Base-by-base conservation (phyloP, 2,329 filamentous ascomycete genomes). In the Diplodia seriata region DNA sequence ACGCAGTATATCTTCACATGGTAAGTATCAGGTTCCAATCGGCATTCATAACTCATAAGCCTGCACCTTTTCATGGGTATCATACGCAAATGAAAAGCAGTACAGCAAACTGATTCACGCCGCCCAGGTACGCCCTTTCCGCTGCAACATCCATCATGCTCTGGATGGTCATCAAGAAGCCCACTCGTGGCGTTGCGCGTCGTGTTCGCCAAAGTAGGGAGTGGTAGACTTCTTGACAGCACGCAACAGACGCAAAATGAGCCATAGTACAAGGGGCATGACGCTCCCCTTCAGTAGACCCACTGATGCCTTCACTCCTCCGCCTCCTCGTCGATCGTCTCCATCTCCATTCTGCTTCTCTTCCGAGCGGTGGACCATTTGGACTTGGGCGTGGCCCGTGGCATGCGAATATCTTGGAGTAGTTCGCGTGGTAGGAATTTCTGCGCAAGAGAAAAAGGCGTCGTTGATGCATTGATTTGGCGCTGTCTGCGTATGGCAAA, bases 1-100 rank as follows among this genome's bases (percentile, higher is more conserved):
- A 89, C 92, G 71, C 95, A 98, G 84, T 99, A 99, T 80, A 99
- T 99, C 73, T 95, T 97, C 79, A 99, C 95, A 72, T 99, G 95
- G 95, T 98, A 87, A 76, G 89, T 81, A 15, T 33, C 23, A 33
- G 3, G 5, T 29, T 36, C 26, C 36, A 4, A 12, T 29, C n/a
- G 36, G 29, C 47, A 40, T 14, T 50, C 29, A 47, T 47, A 20
- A 15, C 20, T 20, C 11, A 15, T 31, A 47, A 29, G 11, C 38
- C 31, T 47, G 18, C 14, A 14, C 40, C 33, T 23, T 63, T 29
- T 23, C 29, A 38, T 3, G 31, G 43, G 59, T 51, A 63, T 51
- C 43, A 51, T 51, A 20, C 6, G 29, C 3, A 38, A 9, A 23
- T 18, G 55, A 68, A 49, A 56, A 59, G 66, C 66, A 53, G 29